Percentiles rank a stretch among this genome's conserved stretches.
Conservation (phyloP, 2,329 filamentous ascomycete species). For the Cladosporium sp. region DNA sequence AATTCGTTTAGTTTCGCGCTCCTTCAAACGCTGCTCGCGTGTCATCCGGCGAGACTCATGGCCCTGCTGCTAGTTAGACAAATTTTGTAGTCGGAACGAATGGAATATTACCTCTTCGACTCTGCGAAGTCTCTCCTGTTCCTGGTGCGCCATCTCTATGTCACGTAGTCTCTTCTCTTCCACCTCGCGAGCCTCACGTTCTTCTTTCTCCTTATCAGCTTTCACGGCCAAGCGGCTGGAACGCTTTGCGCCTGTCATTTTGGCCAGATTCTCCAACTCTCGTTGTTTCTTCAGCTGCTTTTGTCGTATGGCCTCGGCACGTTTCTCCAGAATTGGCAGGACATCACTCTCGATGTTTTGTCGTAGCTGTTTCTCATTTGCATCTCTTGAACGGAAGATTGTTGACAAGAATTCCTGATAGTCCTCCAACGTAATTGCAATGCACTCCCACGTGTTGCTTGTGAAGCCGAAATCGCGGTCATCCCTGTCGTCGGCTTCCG, state of each 20-base stretch:
- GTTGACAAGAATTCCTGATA: conserved; percentile 67
- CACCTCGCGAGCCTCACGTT: conserved; percentile 67
- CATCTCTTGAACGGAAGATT: conserved; percentile 72
- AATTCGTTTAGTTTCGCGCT: conserved; percentile 79
- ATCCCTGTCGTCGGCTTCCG: conserved; percentile 29
- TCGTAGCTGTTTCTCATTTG: conserved; percentile 76
- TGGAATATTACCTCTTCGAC: conserved; percentile 16
- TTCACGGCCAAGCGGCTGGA: conserved; percentile 85
- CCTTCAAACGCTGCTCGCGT: conserved; percentile 77
- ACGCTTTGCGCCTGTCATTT: conserved; percentile 88
- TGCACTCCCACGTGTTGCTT: conserved; percentile 82
- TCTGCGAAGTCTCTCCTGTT: conserved; percentile 48
- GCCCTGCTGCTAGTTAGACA: conserved; percentile 47
- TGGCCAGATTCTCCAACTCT: conserved; percentile 75
- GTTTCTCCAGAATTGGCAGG: conserved; percentile 77
- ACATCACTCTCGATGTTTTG: conserved; percentile 72
- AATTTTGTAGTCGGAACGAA: background rate
- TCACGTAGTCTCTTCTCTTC: conserved; percentile 63
- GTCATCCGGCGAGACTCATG: conserved; percentile 77
- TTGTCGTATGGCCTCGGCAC: conserved; percentile 63
- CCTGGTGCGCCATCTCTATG: conserved; percentile 57
- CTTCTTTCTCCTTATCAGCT: conserved; percentile 69
- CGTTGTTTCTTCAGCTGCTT: conserved; percentile 73
- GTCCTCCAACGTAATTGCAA: conserved; percentile 77
- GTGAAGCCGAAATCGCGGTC: conserved; percentile 56